phyloP scores from a whole-genome alignment of 192 early-diverging fungal species.

The Rhizophlyctis rosea region DNA sequence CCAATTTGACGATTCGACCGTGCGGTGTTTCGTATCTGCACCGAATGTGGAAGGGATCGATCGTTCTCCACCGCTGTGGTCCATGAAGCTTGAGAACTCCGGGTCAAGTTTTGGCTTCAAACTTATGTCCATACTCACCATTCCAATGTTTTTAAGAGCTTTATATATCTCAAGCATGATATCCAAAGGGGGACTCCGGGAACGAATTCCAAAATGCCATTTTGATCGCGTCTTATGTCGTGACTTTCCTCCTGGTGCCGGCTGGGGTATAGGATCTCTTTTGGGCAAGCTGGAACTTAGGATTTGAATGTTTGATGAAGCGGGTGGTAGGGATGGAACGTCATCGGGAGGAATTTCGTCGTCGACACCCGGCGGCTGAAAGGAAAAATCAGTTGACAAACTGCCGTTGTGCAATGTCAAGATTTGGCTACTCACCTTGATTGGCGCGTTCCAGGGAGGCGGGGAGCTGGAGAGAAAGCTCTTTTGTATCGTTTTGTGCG shows the following conservation, averaged over 20 bases:
- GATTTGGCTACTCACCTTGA: not conserved
- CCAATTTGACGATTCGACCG: conserved; percentile 71
- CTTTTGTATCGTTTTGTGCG: conserved; percentile 57
- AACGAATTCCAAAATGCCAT: conserved; percentile 99
- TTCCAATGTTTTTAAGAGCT: conserved; percentile 81
- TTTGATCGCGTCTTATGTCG: conserved; percentile 61
- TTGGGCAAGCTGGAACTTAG: conserved; percentile 57
- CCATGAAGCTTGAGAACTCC: too few species aligned
- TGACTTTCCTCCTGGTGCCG: conserved; percentile 19
- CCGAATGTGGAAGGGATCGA: conserved; percentile 81
- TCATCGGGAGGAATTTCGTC: conserved; percentile 7
- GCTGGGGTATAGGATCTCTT: conserved; percentile 23
- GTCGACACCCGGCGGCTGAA: not conserved
- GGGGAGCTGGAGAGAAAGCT: conserved; percentile 64
- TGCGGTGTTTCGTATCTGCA: conserved; percentile 7
- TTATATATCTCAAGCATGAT: conserved; percentile 98
- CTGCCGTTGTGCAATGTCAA: too few species aligned
- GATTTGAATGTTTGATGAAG: conserved; percentile 39
- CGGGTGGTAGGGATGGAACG: conserved; percentile 28
- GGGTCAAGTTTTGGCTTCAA: not conserved
- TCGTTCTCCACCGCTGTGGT: conserved; percentile 79
- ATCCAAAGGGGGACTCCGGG: conserved; percentile 82
- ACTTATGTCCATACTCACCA: conserved; percentile 47
- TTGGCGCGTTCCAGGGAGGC: conserved; percentile 64
- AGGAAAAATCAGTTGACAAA: too few species aligned